phyloP scores from a whole-genome alignment of 2,329 filamentous ascomycete species.

The Pyrenochaeta sp. region DNA sequence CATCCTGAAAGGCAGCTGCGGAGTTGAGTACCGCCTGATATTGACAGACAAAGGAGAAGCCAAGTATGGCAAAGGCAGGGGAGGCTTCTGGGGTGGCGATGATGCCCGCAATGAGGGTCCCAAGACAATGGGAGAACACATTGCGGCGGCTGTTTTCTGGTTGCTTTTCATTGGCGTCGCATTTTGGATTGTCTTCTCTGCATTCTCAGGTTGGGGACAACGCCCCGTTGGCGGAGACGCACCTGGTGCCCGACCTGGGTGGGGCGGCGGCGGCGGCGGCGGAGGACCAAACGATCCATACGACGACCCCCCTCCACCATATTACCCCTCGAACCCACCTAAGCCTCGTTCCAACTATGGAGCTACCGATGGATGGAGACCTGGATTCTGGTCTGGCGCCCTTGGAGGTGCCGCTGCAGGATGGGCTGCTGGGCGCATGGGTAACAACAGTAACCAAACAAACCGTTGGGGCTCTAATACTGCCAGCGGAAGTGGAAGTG shows the following conservation, averaged over 20 bases:
- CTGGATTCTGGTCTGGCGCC: constrained; percentile 78
- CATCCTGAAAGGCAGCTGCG: constrained; percentile 90
- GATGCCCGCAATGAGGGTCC: constrained; percentile 51
- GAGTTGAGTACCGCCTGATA: constrained; percentile 83
- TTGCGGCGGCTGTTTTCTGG: constrained; percentile 62
- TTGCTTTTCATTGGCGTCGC: constrained; percentile 67
- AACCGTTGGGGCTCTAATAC: constrained; percentile 39
- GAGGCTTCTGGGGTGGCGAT: constrained; percentile 44
- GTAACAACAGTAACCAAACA: constrained; percentile 51
- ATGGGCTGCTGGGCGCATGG: constrained; percentile 64
- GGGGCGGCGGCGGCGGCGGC: constrained; percentile 52
- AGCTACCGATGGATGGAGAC: constrained; percentile 64
- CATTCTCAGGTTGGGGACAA: constrained; percentile 49
- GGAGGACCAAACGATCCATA: constrained; percentile 47
- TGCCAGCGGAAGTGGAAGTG: constrained; percentile 38
- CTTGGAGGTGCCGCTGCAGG: constrained; percentile 72
- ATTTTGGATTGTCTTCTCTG: constrained; percentile 68
- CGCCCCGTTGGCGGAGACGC: constrained; percentile 29
- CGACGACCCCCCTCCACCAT: constrained; percentile 61
- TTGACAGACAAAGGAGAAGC: constrained; percentile 79
- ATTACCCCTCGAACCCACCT: constrained; percentile 42
- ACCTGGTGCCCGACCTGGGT: constrained; percentile 40
- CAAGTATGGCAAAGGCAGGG: constrained; percentile 67
- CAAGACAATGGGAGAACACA: constrained; percentile 37
- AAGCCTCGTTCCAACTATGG: constrained; percentile 29